These are phyloP conservation scores for Phalaenopsis equestris DNA, from an alignment of 106 monocot species.

Conservation along the genomic window DNA sequence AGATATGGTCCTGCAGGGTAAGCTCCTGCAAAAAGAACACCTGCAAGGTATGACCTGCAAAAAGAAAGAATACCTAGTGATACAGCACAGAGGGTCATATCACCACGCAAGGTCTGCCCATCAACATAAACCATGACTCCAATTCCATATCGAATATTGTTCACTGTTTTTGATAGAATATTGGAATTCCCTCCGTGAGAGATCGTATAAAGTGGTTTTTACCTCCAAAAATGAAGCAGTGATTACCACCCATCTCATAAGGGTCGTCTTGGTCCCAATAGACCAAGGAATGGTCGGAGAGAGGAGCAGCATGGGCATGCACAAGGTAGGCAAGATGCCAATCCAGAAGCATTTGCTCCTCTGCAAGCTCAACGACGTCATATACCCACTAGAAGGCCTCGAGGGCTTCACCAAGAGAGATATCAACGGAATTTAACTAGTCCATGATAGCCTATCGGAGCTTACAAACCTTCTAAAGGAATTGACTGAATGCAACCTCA, in stretches of 20 bases:
- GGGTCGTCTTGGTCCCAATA: conserved; percentile 99
- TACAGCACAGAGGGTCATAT: conserved; percentile 86
- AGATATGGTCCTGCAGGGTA: too few species aligned
- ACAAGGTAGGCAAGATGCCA: conserved; percentile 98
- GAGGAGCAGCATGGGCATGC: conserved; percentile 81
- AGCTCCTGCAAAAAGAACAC: too few species aligned
- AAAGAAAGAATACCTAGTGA: conserved; percentile 64
- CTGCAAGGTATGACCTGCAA: too few species aligned
- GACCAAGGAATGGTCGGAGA: conserved; percentile 84
- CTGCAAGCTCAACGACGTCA: conserved; percentile 32
- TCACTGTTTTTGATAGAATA: conserved; percentile 61
- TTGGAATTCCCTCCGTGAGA: conserved; percentile 59
- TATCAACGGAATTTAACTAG: conserved; percentile 57
- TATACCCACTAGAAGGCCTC: conserved; percentile 75
- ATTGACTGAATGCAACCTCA: conserved; percentile 71
- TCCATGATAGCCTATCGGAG: conserved; percentile 58
- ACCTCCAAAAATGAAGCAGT: conserved; percentile 94
- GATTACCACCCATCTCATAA: conserved; percentile 98
- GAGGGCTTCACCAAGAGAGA: conserved; percentile 65
- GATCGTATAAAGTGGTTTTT: conserved; percentile 72
- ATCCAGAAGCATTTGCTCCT: conserved; percentile 88
- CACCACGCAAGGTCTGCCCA: conserved; percentile 63
- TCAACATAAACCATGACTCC: conserved; percentile 71
- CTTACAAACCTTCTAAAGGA: conserved; percentile 88
- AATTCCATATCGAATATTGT: conserved; percentile 61